Evolutionary conservation across 106 monocot species (phyloP), one percentile per base, ranked within the genome.

Genomic region (Iris macrosiphon): DNA sequence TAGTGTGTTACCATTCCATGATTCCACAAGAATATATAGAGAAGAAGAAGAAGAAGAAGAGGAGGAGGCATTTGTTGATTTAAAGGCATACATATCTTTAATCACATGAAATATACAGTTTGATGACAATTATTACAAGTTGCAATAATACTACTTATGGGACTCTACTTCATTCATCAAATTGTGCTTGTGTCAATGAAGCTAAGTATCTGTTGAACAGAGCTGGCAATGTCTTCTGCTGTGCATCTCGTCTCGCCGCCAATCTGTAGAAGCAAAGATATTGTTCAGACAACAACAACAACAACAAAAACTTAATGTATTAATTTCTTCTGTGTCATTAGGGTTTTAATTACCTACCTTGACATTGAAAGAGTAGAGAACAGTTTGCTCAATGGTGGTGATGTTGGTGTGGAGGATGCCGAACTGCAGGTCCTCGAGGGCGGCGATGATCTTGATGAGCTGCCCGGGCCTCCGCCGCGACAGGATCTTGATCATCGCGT

Each of bases 331-430:
- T 24, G 13, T 1, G 26, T 31, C 31, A 35, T 66, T 45, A 81
- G 5, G 8, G 8, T 0, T 5, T 7, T 37, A 37, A 37, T 7
- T 37, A 7, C 5, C 8, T 12, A 37, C 84, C 84, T 84, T 80
- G 44, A 84, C 79, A 48, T 74, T 89, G 77, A 89, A 84, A 20
- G 89, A 89, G 65, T 84, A 89, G 52, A 84, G 80, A 57, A 89
- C 89, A 32, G 80, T 80, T 47, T 89, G 84, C 57, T 84, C 89
- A 17, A 89, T 75, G 30, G 89, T 89, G 60, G 80, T 89, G 53
- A 89, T 71, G 57, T 89, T 89, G 30, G 84, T 78, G 64, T 75
- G 80, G 8, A 84, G 76, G 51, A 89, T 89, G 57, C 19, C 52
- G 26, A 84, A 26, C 61, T 79, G 89, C 71, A 89, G 10, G 20